Base-by-base conservation (phyloP, 345 rosid species). In the Gossypium ekmanianum region DNA sequence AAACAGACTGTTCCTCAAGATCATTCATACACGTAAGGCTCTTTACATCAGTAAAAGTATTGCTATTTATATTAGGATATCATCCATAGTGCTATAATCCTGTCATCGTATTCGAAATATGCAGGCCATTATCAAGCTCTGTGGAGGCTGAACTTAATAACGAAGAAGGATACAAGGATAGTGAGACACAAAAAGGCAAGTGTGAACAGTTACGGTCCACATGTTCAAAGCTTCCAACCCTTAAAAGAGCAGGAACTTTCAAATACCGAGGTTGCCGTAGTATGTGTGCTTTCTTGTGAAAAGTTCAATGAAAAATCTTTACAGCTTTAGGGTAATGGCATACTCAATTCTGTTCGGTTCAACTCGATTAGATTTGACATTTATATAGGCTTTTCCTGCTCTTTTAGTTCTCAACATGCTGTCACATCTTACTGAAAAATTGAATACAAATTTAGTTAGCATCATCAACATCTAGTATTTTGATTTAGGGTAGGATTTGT, bases 11-110 rank as follows among this genome's bases (percentile, higher is more conserved):
- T 77, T 76, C 52, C 81, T 58, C 55, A 80, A 7, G 83, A 74
- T 47, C 82, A 84, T 54, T 72, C 54, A 7, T 74, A 77, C 62
- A 74, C 45, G 97, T 94, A 84, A 80, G 90, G 57, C 67, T 73
- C n/a, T 59, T 24, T 59, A 2, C 45, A 22, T 71, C 54, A 11
- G 58, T 39, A 9, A 27, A 17, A 27, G 43, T 5, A 13, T 13
- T 26, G 18, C 65, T 27, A 13, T 13, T 13, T 4, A 1, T 26
- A 11, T 9, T 6, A 27, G 43, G 65, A 29, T 58, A 58, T 58
- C 62, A 51, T 14, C 18, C 18, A 58, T 57, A 57, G 61, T 34
- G 41, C 41, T 4, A 34, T 34, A 34, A 34, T 34, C 41, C 41
- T 34, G 41, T 34, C 41, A 5, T 34, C 41, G 7, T 34, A 34